Base-by-base conservation (phyloP, 176 grass and related monocot species). In the Panicum miliaceum region DNA sequence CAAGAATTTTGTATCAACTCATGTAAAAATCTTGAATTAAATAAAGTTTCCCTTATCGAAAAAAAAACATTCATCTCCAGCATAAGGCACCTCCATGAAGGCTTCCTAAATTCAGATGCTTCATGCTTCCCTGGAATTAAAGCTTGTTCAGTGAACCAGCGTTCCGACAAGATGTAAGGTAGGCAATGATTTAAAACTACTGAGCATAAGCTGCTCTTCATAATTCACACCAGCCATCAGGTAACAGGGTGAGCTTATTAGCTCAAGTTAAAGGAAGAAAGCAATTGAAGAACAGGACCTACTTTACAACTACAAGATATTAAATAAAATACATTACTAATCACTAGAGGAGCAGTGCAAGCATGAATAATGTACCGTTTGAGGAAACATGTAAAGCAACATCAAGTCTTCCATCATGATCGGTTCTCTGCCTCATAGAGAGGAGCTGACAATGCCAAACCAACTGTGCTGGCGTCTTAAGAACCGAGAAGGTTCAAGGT, bases 371-470 rank as follows among this genome's bases (percentile, higher is more conserved):
- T 65, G 25, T 68, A 86, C 62, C 20, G 41, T 87, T 76, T 90
- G 56, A 75, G 62, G 78, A 25, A 84, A 59, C 85, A 92, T 88
- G 56, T 84, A 86, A 58, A 90, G 80, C 42, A 88, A 80, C 68
- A 83, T 88, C 53, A 71, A 81, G 40, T 88, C 42, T 81, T 94
- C 50, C 62, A 26, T 61, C 79, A 70, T n/a, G 79, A 78, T 74
- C 64, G 36, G 64, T 81, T 90, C 90, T 77, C 32, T 88, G 68
- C 48, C 86, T 77, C 19, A 82, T 80, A 78, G 82, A 89, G 37
- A 83, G 82, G n/a, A 89, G 84, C 35, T 59, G 71, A 63, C 64
- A 81, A 89, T 84, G 57, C 26, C 77, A 89, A 61, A 78, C 66
- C 20, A 88, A 85, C 56, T 81, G 79, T 46, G 80, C 80, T 12